Evolutionary conservation across 768 basidiomycete genomes (phyloP).

Genomic region (Hydnomerulius pinastri): DNA sequence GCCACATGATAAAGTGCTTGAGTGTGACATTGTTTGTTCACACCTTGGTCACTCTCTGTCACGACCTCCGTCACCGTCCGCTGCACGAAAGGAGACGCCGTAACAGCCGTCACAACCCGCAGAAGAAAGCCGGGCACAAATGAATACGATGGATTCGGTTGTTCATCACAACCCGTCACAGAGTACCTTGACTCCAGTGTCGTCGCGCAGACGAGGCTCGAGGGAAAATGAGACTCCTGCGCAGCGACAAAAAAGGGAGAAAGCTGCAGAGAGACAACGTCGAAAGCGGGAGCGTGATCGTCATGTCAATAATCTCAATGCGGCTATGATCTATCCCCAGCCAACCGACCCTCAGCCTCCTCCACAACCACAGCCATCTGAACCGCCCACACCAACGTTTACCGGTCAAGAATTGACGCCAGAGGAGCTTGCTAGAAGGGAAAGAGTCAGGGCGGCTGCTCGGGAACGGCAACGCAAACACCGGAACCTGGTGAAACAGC

Average conservation of each 20-base stretch:
- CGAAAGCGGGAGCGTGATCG: slow-evolving; percentile 76
- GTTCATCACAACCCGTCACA: slow-evolving; percentile 34
- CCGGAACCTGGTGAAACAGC: slow-evolving; percentile 73
- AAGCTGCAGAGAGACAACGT: slow-evolving; percentile 84
- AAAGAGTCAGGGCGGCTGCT: slow-evolving; percentile 74
- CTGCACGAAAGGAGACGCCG: slow-evolving; percentile 26
- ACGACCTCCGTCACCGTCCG: slow-evolving; percentile 35
- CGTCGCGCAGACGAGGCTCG: slow-evolving; percentile 51
- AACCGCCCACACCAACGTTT: slow-evolving; percentile 24
- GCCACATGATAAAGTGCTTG: slow-evolving; percentile 10
- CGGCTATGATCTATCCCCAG: slow-evolving; percentile 44
- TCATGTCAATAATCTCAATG: slow-evolving; percentile 41
- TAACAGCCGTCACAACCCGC: slow-evolving; percentile 36
- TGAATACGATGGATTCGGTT: slow-evolving; percentile 38
- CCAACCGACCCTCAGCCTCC: slow-evolving; percentile 33
- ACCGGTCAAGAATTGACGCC: slow-evolving; percentile 46
- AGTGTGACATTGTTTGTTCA: slow-evolving; percentile 24
- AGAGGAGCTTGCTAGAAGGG: slow-evolving; percentile 68
- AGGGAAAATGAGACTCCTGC: slow-evolving; percentile 75
- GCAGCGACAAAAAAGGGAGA: slow-evolving; percentile 78
- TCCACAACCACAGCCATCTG: slow-evolving; percentile 35
- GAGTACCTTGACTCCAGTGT: slow-evolving; percentile 31
- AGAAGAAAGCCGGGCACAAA: slow-evolving; percentile 15
- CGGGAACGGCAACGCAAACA: slow-evolving; percentile 84
- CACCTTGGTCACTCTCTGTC: slow-evolving; percentile 32